Percentiles rank a stretch among this genome's conserved stretches.
Evolutionary conservation across 257 asterid species (phyloP).

Genomic region (Solanum lycopersicoides): DNA sequence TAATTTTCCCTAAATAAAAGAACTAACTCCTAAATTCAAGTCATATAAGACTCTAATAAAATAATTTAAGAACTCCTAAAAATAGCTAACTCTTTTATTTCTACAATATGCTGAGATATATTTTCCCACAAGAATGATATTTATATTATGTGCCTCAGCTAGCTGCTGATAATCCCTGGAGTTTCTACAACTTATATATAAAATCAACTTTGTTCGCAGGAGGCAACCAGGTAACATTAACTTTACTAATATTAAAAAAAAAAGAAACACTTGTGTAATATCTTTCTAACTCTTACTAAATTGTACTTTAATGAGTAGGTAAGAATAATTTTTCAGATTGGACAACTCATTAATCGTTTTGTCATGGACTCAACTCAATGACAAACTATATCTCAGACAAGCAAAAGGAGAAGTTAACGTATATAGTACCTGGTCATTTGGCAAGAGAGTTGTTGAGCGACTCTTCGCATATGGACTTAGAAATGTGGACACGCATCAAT

Average conservation of each 20-base stretch:
- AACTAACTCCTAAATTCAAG: too few species aligned
- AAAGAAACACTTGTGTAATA: neutral
- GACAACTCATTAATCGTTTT: too few species aligned
- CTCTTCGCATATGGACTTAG: neutral
- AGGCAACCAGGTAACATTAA: neutral
- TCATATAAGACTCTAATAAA: too few species aligned
- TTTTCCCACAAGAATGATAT: neutral
- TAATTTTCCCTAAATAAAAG: too few species aligned
- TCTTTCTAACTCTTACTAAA: too few species aligned
- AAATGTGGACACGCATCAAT: neutral
- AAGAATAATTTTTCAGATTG: too few species aligned
- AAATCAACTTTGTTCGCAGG: too few species aligned
- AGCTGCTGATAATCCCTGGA: too few species aligned
- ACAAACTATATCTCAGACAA: neutral
- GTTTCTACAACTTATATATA: too few species aligned
- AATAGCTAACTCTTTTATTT: too few species aligned
- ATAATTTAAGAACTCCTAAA: too few species aligned
- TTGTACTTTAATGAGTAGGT: neutral
- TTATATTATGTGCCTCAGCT: neutral
- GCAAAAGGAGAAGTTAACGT: neutral
- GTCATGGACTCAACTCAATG: neutral
- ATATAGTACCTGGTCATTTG: neutral
- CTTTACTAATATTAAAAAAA: neutral
- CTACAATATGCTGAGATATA: neutral
- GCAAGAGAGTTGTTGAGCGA: neutral